phyloP scores from a whole-genome alignment of 768 basidiomycete species.

The Rubroboletus satanas region DNA sequence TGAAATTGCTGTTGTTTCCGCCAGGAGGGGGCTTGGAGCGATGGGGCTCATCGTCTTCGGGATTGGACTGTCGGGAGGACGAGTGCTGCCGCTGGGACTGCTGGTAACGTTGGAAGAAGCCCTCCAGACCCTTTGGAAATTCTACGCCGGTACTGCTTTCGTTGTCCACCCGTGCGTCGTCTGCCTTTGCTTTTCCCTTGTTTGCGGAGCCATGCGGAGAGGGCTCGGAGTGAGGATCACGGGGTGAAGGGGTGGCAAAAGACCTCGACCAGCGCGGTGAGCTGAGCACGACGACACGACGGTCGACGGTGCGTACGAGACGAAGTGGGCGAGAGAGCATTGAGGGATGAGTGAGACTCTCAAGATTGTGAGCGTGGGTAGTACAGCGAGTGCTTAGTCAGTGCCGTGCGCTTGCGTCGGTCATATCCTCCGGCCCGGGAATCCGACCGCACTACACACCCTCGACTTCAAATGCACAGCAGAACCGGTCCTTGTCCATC shows the following conservation, averaged over 20 bases:
- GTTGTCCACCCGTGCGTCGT: conserved; percentile 33
- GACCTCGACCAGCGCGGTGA: conserved; percentile 35
- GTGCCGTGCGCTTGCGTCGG: conserved; percentile 1
- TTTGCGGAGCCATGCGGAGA: conserved; percentile 13
- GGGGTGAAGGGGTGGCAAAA: conserved; percentile 47
- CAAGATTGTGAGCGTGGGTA: not conserved
- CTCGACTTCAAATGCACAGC: conserved; percentile 80
- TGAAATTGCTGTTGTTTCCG: conserved; percentile 48
- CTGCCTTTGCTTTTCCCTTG: conserved; percentile 35
- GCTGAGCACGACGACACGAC: conserved; percentile 36
- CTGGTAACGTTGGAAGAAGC: conserved; percentile 71
- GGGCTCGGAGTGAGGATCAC: conserved; percentile 27
- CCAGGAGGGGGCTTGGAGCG: conserved; percentile 47
- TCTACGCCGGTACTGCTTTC: conserved; percentile 32
- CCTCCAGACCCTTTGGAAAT: conserved; percentile 66
- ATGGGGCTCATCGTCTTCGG: conserved; percentile 29
- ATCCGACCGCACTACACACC: not conserved
- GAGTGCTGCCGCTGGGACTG: conserved; percentile 34
- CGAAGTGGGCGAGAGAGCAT: conserved; percentile 68
- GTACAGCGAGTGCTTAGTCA: conserved; percentile 19
- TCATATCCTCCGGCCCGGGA: not conserved
- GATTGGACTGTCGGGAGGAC: conserved; percentile 25
- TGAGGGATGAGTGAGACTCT: not conserved
- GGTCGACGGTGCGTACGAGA: conserved; percentile 44
- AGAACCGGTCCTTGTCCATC: conserved; percentile 75